phyloP scores from a whole-genome alignment of 108 stramenopile species.

The Nannochloropsis gaditana region DNA sequence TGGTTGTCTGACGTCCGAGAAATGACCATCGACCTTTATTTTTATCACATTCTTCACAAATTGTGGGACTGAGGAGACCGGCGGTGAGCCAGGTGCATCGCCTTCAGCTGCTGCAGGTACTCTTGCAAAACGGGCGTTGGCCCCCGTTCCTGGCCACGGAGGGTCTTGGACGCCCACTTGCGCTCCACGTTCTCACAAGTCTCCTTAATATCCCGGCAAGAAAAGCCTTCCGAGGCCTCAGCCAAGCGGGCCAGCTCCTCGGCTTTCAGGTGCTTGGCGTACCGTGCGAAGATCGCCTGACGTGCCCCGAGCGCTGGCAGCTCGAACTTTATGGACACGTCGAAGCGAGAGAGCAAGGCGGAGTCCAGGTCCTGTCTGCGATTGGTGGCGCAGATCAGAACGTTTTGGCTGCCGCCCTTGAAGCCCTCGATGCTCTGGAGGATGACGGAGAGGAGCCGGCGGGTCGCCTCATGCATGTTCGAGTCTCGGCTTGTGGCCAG shows the following conservation, averaged over 20 bases:
- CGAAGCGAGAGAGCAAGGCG: slow-evolving; percentile 50
- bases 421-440: slow-evolving; percentile 55
- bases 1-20: background rate
- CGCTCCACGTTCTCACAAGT: slow-evolving; percentile 53
- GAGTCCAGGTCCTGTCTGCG: slow-evolving; percentile 49
- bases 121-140: slow-evolving; percentile 27
- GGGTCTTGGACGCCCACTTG: slow-evolving; percentile 41
- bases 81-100: background rate
- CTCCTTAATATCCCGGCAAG: slow-evolving; percentile 55
- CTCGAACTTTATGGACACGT: slow-evolving; percentile 44
- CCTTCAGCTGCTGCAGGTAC: background rate
- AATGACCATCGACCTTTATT: background rate
- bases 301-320: slow-evolving; percentile 43
- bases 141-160: slow-evolving; percentile 33
- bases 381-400: slow-evolving; percentile 54
- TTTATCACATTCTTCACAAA: background rate
- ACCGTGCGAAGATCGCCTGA: slow-evolving; percentile 43
- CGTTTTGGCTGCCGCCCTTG: slow-evolving; percentile 45
- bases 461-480: slow-evolving; percentile 53
- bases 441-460: slow-evolving; percentile 50
- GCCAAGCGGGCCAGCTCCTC: slow-evolving; percentile 38
- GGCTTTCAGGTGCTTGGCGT: slow-evolving; percentile 47
- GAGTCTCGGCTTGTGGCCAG: slow-evolving; percentile 30
- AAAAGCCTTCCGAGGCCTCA: slow-evolving; percentile 43
- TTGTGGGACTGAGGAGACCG: background rate